Conservation (phyloP, 1,139 yeast species). For the Torulaspora pretoriensis region DNA sequence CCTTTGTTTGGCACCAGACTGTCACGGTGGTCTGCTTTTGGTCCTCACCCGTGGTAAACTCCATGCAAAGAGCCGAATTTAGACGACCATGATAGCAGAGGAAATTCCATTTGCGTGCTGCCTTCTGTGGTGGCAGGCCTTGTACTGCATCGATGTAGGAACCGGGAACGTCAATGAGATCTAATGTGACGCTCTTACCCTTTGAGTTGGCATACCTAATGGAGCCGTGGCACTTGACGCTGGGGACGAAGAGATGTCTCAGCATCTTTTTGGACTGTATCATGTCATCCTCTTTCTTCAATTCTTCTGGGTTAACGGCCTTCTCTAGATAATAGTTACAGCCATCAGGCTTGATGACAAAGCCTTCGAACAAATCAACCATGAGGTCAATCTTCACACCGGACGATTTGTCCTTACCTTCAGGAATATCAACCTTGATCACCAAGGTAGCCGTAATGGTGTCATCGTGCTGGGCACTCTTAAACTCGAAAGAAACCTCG, state of each 20-base stretch:
- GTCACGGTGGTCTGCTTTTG: slow-evolving; percentile 70
- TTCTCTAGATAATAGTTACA: slow-evolving; percentile 41
- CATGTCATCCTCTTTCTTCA: slow-evolving; percentile 44
- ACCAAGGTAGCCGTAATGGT: slow-evolving; percentile 36
- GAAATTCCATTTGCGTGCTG: slow-evolving; percentile 87
- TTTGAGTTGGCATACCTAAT: slow-evolving; percentile 37
- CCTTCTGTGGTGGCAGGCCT: slow-evolving; percentile 92
- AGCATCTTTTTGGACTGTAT: slow-evolving; percentile 62
- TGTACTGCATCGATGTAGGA: slow-evolving; percentile 87
- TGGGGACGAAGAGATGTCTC: slow-evolving; percentile 86
- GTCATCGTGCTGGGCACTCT: slow-evolving; percentile 44
- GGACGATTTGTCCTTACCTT: slow-evolving; percentile 47
- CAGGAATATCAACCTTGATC: slow-evolving; percentile 33
- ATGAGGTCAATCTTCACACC: slow-evolving; percentile 22
- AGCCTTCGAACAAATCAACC: slow-evolving; percentile 39
- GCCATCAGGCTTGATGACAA: slow-evolving; percentile 77
- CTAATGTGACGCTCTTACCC: slow-evolving; percentile 30
- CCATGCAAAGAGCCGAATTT: slow-evolving; percentile 72
- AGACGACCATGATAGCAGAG: slow-evolving; percentile 69
- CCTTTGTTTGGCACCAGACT: slow-evolving; percentile 58
- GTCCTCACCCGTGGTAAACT: slow-evolving; percentile 76
- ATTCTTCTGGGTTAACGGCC: slow-evolving; percentile 24
- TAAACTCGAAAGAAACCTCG: slow-evolving; percentile 60
- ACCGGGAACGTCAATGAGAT: slow-evolving; percentile 47
- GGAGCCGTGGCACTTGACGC: slow-evolving; percentile 59